Conservation (phyloP, 2,329 filamentous ascomycete genomes). For the Fusarium sp. region DNA sequence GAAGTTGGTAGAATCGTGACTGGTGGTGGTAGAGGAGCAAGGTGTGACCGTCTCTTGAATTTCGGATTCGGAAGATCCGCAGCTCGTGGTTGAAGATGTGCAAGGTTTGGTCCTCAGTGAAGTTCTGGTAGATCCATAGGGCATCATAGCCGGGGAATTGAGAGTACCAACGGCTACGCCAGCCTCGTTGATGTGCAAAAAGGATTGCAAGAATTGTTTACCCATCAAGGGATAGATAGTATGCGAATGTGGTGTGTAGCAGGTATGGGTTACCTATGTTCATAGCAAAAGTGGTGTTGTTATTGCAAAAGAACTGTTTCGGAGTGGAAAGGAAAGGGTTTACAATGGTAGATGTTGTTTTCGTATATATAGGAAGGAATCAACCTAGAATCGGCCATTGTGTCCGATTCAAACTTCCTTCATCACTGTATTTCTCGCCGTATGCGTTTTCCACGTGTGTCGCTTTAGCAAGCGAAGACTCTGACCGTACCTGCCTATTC, state of each 20-base stretch:
- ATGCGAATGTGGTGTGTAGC: not conserved
- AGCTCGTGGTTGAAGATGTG: not conserved
- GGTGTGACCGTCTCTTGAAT: too few species aligned
- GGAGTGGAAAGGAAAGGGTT: not conserved
- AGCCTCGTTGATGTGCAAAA: not conserved
- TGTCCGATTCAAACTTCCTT: not conserved
- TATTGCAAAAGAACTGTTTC: not conserved
- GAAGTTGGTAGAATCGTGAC: not conserved
- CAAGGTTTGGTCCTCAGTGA: not conserved
- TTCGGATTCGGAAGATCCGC: too few species aligned
- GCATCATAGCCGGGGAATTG: not conserved
- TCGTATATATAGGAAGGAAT: not conserved
- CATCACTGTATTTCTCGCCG: not conserved
- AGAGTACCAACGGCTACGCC: not conserved
- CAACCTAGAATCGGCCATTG: not conserved
- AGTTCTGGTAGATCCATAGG: not conserved
- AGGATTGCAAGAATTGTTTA: fast-evolving
- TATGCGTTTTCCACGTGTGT: not conserved
- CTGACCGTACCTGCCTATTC: not conserved
- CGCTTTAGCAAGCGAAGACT: not conserved
- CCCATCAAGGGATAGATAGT: not conserved
- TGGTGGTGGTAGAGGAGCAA: not conserved
- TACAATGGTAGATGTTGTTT: not conserved
- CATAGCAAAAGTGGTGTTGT: not conserved
- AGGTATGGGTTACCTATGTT: not conserved